Conservation (phyloP, 768 basidiomycete species). For the Hydnomerulius pinastri region DNA sequence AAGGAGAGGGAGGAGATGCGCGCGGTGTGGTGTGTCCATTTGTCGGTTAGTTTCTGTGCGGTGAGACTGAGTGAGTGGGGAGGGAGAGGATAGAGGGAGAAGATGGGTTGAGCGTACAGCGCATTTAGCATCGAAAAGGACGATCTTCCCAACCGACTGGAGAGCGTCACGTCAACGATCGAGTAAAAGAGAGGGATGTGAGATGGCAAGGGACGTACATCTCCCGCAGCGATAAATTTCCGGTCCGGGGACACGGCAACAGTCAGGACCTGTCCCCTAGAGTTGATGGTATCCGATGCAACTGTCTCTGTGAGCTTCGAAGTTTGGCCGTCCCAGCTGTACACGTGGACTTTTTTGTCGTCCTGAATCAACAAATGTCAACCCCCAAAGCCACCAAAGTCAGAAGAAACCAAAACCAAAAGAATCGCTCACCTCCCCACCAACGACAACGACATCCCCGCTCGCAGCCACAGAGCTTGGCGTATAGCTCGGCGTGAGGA, state of each 20-base stretch:
- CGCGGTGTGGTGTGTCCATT: constrained; percentile 87
- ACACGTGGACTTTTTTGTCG: constrained; percentile 76
- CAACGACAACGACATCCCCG: constrained; percentile 62
- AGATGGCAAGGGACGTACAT: constrained; percentile 53
- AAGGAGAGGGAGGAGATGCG: constrained; percentile 69
- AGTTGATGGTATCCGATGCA: constrained; percentile 63
- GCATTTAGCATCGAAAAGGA: constrained; percentile 70
- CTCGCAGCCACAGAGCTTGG: constrained; percentile 61
- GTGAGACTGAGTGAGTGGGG: not conserved
- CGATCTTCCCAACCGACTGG: constrained; percentile 82
- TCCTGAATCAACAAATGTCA: constrained; percentile 27
- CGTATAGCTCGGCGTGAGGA: constrained; percentile 50
- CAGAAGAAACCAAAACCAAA: not conserved
- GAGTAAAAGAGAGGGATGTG: not conserved
- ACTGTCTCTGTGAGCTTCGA: constrained; percentile 50
- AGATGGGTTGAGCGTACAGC: constrained; percentile 43
- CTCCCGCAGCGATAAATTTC: constrained; percentile 74
- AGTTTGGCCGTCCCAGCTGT: constrained; percentile 67
- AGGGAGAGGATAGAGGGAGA: not conserved
- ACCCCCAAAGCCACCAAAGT: constrained; percentile 1
- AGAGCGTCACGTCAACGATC: no score
- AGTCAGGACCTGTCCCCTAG: constrained; percentile 60
- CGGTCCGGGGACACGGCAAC: constrained; percentile 84
- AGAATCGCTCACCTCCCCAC: constrained; percentile 74
- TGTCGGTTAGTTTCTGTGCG: constrained; percentile 60